Conservation (phyloP, 768 basidiomycete species). For the Nidula microcarpa region DNA sequence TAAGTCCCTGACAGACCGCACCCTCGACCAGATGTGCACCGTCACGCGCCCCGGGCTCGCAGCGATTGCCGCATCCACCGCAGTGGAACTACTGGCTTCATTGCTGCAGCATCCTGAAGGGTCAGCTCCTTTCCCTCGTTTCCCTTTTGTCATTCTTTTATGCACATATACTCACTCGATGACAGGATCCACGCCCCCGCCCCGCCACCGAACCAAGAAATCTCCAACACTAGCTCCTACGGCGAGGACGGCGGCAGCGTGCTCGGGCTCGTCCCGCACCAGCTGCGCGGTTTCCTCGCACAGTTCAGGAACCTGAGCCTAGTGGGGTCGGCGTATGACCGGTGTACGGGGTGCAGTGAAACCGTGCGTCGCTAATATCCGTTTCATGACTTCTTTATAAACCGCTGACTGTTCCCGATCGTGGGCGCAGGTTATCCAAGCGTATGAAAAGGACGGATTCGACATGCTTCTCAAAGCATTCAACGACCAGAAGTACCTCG, state of each 20-base stretch:
- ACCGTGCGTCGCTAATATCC: slow-evolving; percentile 39
- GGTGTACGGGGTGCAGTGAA: slow-evolving; percentile 90
- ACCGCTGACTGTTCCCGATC: too few species aligned
- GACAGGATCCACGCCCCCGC: slow-evolving; percentile 57
- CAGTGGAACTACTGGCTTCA: slow-evolving; percentile 89
- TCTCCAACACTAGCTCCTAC: slow-evolving; percentile 15
- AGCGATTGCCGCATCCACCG: slow-evolving; percentile 86
- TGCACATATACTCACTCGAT: not conserved
- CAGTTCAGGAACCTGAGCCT: slow-evolving; percentile 85
- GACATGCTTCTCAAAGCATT: slow-evolving; percentile 77
- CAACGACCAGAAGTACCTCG: slow-evolving; percentile 76
- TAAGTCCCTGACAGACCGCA: slow-evolving; percentile 73
- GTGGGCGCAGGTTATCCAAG: slow-evolving; percentile 60
- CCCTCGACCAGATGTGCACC: slow-evolving; percentile 98
- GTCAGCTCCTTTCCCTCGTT: slow-evolving; percentile 29
- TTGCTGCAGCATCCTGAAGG: slow-evolving; percentile 87
- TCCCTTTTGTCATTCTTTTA: not conserved
- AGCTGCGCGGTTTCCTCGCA: slow-evolving; percentile 85
- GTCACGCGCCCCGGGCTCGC: slow-evolving; percentile 95
- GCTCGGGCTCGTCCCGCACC: slow-evolving; percentile 90
- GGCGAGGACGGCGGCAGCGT: slow-evolving; percentile 42
- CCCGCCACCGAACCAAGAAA: slow-evolving; percentile 45
- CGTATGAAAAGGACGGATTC: slow-evolving; percentile 80
- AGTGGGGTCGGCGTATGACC: slow-evolving; percentile 80
- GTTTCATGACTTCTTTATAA: not conserved